Base-by-base conservation (phyloP, 306 rosid species). In the Fragaria vesca region DNA sequence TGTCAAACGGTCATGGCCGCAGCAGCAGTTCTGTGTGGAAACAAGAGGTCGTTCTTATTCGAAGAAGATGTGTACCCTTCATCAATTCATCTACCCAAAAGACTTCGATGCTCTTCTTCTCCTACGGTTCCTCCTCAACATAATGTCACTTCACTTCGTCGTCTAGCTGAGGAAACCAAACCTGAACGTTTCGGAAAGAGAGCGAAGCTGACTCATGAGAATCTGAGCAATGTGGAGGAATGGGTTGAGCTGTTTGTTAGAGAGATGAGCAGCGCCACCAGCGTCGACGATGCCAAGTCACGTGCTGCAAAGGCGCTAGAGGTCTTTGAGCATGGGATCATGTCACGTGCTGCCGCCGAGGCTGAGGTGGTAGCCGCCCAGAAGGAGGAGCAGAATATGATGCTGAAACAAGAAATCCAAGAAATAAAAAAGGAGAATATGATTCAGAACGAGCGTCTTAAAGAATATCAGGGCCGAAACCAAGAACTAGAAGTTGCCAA, bases 351-450 rank as follows among this genome's bases (percentile, higher is more conserved):
- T 8, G 21, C 69, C 45, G 69, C 69, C 24, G 46, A 65, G 12
- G 69, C 45, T 65, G 69, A 65, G 45, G 45, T 12, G 52, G 52
- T 3, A 12, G 52, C 50, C 50, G 50, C 50, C 12, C 4, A 65
- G 45, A 17, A 65, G 69, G 13, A 65, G 69, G 69, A 65, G 45
- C 26, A 65, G 69, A 65, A 65, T 34, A 18, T 12, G 69, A 24
- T 34, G 21, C 45, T 65, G 69, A 65, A 65, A 30, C 45, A 65
- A 65, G 20, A 34, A 15, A 32, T 16, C 0, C 21, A 63, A 63
- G 43, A 17, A 63, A 16, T 63, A 4, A 2, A 15, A 8, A 63
- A 63, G 45, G 21, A 63, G 69, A 63, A 32, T 34, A 34, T 8
- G 42, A 34, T 63, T 63, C 69, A 32, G 69, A 16, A 65, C 24